Base-by-base conservation (phyloP, 768 basidiomycete species). In the Mycena galericulata region DNA sequence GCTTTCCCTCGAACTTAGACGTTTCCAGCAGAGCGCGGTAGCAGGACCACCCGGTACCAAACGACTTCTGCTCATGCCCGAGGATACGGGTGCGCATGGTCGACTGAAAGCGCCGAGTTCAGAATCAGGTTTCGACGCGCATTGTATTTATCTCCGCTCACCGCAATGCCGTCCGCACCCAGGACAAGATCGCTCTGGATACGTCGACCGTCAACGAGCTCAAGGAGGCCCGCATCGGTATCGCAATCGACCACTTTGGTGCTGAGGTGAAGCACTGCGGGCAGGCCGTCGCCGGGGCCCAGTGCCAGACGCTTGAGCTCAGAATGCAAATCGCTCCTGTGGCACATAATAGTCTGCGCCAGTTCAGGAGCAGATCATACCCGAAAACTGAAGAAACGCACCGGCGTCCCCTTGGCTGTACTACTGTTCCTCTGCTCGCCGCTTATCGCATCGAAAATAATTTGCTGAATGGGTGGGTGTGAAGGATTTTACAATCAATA, bases 31-130 rank as follows among this genome's bases (percentile, higher is more conserved):
- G 7, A 0, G 46, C 15, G 32, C 64, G 64, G 34, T 34, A 58
- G 64, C 46, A 36, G 10, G 43, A 34, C 24, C 30, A 6, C 2
- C 56, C 64, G 32, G 30, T 32, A 15, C 8, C 15, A 9, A 50
- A 12, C 4, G 64, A 1, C 12, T 26, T 24, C 3, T 17, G 10
- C 4, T 34, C 29, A 14, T 34, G 26, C 3, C 55, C 54, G 6
- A 65, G 46, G 34, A 65, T 38, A 24, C 17, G 9, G 1, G 64
- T 58, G 26, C 64, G 64, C 9, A 65, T 29, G 18, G 36, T 27
- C n/a, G 64, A 65, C 64, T 65, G 34, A 15, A 24, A 22, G 10
- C 11, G 26, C 1, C 15, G n/a, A n/a, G n/a, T n/a, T n/a, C n/a
- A n/a, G n/a, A n/a, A 27, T 20, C 24, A 7, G 22, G 45, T 49